phyloP scores from a whole-genome alignment of 345 rosid species.

The Toxicodendron radicans region DNA sequence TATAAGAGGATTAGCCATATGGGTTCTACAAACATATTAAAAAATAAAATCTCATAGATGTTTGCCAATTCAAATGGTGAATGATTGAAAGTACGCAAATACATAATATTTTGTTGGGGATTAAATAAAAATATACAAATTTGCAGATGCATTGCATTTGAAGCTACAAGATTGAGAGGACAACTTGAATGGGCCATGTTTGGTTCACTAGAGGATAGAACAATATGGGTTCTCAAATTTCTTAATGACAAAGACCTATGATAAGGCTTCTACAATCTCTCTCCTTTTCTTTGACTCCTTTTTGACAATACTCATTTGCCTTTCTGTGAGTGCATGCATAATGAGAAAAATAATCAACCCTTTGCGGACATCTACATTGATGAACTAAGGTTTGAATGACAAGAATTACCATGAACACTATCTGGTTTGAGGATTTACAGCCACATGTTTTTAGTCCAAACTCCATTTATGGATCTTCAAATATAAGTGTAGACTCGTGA shows the following conservation, averaged over 20 bases:
- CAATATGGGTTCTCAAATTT: constrained; percentile 35
- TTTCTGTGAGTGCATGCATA: constrained; percentile 20
- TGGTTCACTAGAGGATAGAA: constrained; percentile 37
- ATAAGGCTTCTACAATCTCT: constrained; percentile 20
- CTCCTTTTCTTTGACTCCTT: constrained; percentile 28
- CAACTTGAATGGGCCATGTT: constrained; percentile 53
- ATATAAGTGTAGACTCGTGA: too few relatives aligned
- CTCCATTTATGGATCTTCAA: too few relatives aligned
- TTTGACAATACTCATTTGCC: constrained; percentile 18
- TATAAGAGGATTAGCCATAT: constrained; percentile 17
- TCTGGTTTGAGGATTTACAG: neutral
- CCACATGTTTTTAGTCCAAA: too few relatives aligned
- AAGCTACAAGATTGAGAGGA: constrained; percentile 22
- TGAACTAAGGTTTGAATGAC: neutral
- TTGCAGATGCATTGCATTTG: constrained; percentile 43
- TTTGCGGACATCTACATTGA: neutral
- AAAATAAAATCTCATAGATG: constrained; percentile 36
- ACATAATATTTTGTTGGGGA: constrained; percentile 1
- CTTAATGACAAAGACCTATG: constrained; percentile 19
- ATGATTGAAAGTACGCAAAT: constrained; percentile 30
- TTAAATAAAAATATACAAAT: neutral
- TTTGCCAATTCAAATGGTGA: constrained; percentile 33
- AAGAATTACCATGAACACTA: neutral
- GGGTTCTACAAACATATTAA: constrained; percentile 28
- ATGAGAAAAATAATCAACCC: neutral